Conservation (phyloP, 371 early-diverging fungal genomes). For the Quaeritorhiza haematococci region DNA sequence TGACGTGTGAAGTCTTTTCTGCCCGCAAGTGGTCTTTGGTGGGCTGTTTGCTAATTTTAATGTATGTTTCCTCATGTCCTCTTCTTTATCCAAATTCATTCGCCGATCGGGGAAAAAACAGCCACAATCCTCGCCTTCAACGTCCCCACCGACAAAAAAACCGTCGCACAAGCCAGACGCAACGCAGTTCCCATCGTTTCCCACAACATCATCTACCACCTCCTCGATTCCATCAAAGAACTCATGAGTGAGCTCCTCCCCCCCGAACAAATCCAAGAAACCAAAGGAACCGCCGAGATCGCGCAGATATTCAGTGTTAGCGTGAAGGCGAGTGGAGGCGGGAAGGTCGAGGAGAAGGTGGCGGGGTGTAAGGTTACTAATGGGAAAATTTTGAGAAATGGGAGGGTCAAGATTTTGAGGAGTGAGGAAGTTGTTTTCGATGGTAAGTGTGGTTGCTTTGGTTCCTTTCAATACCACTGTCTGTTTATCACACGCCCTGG, state of each 20-base stretch:
- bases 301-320: slow-evolving; percentile 75
- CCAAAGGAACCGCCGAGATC: slow-evolving; percentile 85
- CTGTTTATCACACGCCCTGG: no score
- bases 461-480: no score
- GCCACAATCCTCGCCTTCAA: slow-evolving; percentile 77
- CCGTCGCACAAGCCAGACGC: slow-evolving; percentile 55
- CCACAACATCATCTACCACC: slow-evolving; percentile 81
- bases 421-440: slow-evolving; percentile 62
- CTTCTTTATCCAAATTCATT: not conserved
- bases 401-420: slow-evolving; percentile 59
- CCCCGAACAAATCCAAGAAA: slow-evolving; percentile 65
- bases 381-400: slow-evolving; percentile 61
- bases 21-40: not conserved
- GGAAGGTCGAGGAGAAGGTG: slow-evolving; percentile 53
- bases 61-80: not conserved
- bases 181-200: slow-evolving; percentile 60
- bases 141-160: slow-evolving; percentile 73
- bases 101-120: no score
- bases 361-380: slow-evolving; percentile 84
- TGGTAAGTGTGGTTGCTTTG: slow-evolving; percentile 34
- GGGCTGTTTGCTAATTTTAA: no score
- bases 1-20: not conserved
- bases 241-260: slow-evolving; percentile 73
- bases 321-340: slow-evolving; percentile 57
- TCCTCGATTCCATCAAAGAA: slow-evolving; percentile 82